Percentiles rank a stretch among this genome's conserved stretches.
Evolutionary conservation across 176 grass and related monocot species (phyloP).

Genomic region (Oryza australiensis): DNA sequence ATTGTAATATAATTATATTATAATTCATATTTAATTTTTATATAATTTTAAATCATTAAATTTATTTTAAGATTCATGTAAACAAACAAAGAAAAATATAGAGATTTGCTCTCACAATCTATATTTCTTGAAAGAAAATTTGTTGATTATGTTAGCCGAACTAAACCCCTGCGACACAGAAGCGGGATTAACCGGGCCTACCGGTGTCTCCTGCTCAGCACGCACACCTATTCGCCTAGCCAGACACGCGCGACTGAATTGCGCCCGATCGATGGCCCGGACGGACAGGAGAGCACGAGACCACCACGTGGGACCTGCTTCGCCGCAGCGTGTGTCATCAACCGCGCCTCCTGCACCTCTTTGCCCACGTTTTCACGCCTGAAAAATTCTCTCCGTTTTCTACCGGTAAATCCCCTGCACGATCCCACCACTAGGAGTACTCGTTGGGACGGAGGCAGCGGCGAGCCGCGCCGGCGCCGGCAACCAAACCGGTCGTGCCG

Average conservation of each 20-base stretch:
- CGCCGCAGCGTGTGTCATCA: background rate
- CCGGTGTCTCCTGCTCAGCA: constrained; percentile 12
- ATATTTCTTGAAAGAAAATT: no score
- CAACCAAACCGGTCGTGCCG: background rate
- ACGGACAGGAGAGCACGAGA: background rate
- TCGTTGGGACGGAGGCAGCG: background rate
- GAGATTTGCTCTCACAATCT: no score
- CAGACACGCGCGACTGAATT: constrained; percentile 31
- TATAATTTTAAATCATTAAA: no score
- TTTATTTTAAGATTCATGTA: no score
- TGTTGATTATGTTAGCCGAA: no score
- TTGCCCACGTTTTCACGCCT: background rate
- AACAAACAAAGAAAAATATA: no score
- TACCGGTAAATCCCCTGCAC: background rate
- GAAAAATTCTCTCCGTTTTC: background rate
- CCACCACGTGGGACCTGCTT: constrained; percentile 1
- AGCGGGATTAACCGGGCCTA: constrained; percentile 11
- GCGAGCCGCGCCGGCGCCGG: background rate
- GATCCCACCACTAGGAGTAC: background rate
- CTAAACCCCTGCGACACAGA: background rate
- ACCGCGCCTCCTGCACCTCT: no score
- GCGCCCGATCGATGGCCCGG: background rate
- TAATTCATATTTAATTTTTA: no score
- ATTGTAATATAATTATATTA: no score
- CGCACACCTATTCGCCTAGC: background rate